Evolutionary conservation across 2,329 filamentous ascomycete genomes (phyloP).

Genomic region (Rutstroemia sydowiana): DNA sequence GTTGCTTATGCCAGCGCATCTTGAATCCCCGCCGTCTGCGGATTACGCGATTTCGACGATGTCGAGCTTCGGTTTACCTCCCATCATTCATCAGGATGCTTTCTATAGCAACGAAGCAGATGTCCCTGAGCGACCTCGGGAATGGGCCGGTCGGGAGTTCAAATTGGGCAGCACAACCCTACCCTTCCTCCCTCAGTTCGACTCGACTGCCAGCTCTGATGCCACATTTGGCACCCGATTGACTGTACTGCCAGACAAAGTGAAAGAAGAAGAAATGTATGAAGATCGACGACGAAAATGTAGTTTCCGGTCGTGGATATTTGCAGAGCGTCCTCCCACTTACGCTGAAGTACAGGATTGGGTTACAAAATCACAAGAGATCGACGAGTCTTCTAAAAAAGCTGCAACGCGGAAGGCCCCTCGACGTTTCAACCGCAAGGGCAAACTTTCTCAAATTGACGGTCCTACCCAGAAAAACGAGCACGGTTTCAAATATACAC

Average conservation of each 20-base stretch:
- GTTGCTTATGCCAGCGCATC: not conserved
- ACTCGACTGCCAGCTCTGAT: constrained; percentile 50
- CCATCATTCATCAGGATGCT: constrained; percentile 74
- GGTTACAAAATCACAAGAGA: constrained; percentile 40
- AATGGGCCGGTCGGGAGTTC: constrained; percentile 86
- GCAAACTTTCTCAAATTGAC: constrained; percentile 72
- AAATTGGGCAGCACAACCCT: constrained; percentile 66
- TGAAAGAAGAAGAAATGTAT: constrained; percentile 43
- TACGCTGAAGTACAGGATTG: constrained; percentile 63
- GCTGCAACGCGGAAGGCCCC: constrained; percentile 3
- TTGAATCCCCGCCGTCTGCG: constrained; percentile 33
- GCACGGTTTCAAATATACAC: constrained; percentile 79
- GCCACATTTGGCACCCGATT: constrained; percentile 48
- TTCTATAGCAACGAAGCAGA: constrained; percentile 81
- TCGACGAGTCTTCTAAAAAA: constrained; percentile 14
- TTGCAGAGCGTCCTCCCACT: constrained; percentile 62
- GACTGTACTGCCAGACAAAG: constrained; percentile 41
- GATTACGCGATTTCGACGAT: constrained; percentile 50
- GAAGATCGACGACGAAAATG: constrained; percentile 49
- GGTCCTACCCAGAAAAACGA: constrained; percentile 77
- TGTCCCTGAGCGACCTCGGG: constrained; percentile 66
- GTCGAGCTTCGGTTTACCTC: constrained; percentile 48
- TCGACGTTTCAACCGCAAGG: constrained; percentile 16
- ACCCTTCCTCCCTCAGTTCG: constrained; percentile 74
- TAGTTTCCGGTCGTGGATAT: constrained; percentile 67